Conservation (phyloP, 2,329 filamentous ascomycete genomes). For the Colletotrichum neosansevieriae region DNA sequence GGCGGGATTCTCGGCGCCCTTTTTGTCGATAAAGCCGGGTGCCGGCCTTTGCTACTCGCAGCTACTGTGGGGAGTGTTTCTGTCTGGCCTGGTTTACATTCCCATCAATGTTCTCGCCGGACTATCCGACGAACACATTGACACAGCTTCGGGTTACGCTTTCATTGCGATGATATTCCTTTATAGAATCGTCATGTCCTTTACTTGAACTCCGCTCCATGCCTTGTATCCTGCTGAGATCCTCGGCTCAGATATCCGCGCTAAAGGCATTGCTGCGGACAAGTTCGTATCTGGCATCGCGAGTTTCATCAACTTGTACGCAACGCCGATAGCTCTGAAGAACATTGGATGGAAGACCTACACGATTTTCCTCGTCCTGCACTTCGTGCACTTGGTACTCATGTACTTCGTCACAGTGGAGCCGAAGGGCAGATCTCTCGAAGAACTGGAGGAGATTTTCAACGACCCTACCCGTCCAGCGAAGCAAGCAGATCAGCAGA, state of each 20-base stretch:
- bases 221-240: constrained; percentile 59
- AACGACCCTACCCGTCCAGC: constrained; percentile 52
- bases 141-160: constrained; percentile 36
- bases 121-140: neutral
- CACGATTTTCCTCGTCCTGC: constrained; percentile 58
- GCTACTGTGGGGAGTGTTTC: too few species aligned
- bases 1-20: too few species aligned
- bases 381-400: constrained; percentile 45
- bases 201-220: constrained; percentile 62
- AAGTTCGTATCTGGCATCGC: constrained; percentile 51
- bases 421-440: constrained; percentile 65
- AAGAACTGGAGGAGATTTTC: constrained; percentile 68
- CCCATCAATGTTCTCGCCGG: too few species aligned
- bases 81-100: too few species aligned
- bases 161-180: constrained; percentile 55
- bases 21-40: too few species aligned
- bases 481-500: constrained; percentile 22
- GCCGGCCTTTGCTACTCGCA: too few species aligned
- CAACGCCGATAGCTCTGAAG: constrained; percentile 58
- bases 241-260: constrained; percentile 52
- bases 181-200: constrained; percentile 56
- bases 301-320: constrained; percentile 51
- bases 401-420: constrained; percentile 53
- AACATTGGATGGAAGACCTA: constrained; percentile 57
- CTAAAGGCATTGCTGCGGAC: constrained; percentile 55